Percentiles rank a stretch among this genome's conserved stretches.
phyloP scores from a whole-genome alignment of 495 filamentous ascomycete species.

The Glarea lozoyensis region DNA sequence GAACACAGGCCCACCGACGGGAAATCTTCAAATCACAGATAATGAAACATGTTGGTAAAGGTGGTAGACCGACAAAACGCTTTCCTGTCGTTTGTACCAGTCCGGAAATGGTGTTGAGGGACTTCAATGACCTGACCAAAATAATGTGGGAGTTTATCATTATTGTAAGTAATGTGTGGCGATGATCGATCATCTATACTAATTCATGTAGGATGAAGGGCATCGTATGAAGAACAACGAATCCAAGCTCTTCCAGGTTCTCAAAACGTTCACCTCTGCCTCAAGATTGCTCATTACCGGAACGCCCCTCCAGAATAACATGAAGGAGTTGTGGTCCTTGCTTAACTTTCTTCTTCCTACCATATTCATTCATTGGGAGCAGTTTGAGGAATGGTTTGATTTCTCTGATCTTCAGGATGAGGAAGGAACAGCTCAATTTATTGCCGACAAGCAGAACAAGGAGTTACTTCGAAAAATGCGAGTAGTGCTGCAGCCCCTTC shows the following conservation, averaged over 20 bases:
- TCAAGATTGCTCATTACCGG: slow-evolving; percentile 90
- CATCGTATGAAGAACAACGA: slow-evolving; percentile 97
- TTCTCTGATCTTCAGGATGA: slow-evolving; percentile 80
- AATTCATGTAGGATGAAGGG: slow-evolving; percentile 63
- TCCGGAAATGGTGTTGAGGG: slow-evolving; percentile 92
- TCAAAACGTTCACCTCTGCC: slow-evolving; percentile 79
- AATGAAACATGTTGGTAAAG: slow-evolving; percentile 44
- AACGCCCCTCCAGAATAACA: slow-evolving; percentile 92
- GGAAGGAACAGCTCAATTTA: slow-evolving; percentile 58
- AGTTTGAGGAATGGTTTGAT: slow-evolving; percentile 93
- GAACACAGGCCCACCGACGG: slow-evolving; percentile 61
- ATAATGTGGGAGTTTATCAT: slow-evolving; percentile 96
- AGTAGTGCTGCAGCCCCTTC: slow-evolving; percentile 82
- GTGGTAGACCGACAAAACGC: slow-evolving; percentile 40
- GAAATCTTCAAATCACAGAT: slow-evolving; percentile 49
- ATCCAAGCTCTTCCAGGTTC: slow-evolving; percentile 78
- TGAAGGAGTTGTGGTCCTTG: slow-evolving; percentile 90
- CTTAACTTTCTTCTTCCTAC: slow-evolving; percentile 88
- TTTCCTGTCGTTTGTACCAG: slow-evolving; percentile 91
- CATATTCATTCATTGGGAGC: slow-evolving; percentile 81
- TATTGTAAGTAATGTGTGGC: slow-evolving; percentile 49
- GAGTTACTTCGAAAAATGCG: slow-evolving; percentile 85
- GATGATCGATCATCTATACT: slow-evolving; percentile 1
- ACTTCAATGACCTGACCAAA: slow-evolving; percentile 65
- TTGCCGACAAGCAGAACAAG: slow-evolving; percentile 69